phyloP scores from a whole-genome alignment of 2,329 filamentous ascomycete genomes.

The Venturia effusa region DNA sequence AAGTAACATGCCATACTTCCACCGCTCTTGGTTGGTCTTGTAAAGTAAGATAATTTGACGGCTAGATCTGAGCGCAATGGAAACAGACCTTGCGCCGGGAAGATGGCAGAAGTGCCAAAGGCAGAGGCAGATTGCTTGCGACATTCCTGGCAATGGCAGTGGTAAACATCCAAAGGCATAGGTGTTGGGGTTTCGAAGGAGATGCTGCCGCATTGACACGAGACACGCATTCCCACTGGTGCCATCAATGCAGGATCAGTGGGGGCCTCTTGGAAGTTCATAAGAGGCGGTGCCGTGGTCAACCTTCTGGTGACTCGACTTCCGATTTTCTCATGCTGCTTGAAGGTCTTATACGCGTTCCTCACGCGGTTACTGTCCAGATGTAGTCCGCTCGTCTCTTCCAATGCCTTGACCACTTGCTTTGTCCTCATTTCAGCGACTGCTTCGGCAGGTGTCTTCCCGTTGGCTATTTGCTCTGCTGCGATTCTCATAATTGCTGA shows the following conservation, averaged over 20 bases:
- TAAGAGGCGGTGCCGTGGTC: neutral
- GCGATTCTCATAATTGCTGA: constrained; percentile 9
- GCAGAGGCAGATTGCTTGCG: constrained; percentile 54
- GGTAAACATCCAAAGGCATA: constrained; percentile 53
- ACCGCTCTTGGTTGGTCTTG: constrained; percentile 47
- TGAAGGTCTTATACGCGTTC: constrained; percentile 7
- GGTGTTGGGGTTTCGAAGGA: constrained; percentile 50
- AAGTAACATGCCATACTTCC: constrained; percentile 54
- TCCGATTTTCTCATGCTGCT: neutral
- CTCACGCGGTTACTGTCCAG: constrained; percentile 8
- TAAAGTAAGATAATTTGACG: constrained; percentile 40
- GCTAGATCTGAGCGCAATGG: constrained; percentile 35
- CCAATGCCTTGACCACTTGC: constrained; percentile 5
- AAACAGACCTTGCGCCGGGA: constrained; percentile 44
- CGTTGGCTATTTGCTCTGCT: constrained; percentile 2
- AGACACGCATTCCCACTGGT: neutral
- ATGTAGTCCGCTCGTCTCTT: constrained; percentile 8
- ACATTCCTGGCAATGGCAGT: constrained; percentile 61
- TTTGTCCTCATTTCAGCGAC: constrained; percentile 5
- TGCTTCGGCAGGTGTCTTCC: constrained; percentile 9
- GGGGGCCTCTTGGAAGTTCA: neutral
- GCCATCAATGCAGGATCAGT: neutral
- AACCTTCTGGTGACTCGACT: neutral
- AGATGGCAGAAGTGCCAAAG: constrained; percentile 60
- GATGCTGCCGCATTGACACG: constrained; percentile 55